Evolutionary conservation across 495 filamentous ascomycete species (phyloP), one percentile per base, ranked within the genome.

Genomic region (Entonaema liquescens): DNA sequence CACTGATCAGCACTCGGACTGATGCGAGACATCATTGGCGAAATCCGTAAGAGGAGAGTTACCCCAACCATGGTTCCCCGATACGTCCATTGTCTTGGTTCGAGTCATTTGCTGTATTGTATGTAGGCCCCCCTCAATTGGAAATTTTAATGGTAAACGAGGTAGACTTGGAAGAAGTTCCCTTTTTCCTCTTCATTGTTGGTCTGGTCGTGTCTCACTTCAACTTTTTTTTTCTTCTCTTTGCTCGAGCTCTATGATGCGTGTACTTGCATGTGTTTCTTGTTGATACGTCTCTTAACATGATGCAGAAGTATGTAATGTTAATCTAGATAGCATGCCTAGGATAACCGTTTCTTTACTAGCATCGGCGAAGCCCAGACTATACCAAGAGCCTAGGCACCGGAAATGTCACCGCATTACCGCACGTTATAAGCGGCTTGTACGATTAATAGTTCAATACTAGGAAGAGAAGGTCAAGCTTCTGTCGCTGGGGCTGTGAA

Each of bases 351-450:
- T 33, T 33, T 33, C 31, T 33, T 2, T 7, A 53, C 3, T 29
- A 7, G 6, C 1, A 53, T n/a, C 26, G 49, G 28, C 29, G 29
- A 29, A 36, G 49, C 58, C 63, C 58, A 31, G 60, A 59, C 52
- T 62, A 42, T 71, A 71, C 62, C 68, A 71, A 71, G 63, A 62
- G 54, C 33, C 68, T 71, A 52, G 68, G 68, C 68, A 49, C 35
- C 33, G 42, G 58, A 54, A 59, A 61, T 58, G 19, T 38, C 26
- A 62, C 50, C 33, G 31, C 12, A 47, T 64, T 64, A 26, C 58
- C 33, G 56, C 21, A 56, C 11, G 23, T 53, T 26, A 53, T 26
- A 44, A 29, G n/a, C n/a, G 7, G 21, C 21, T 8, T 40, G n/a
- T 31, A 33, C 21, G 3, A 26, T 53, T 33, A 17, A 38, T 33